phyloP scores from a whole-genome alignment of 495 filamentous ascomycete species.

The Elaphomyces granulatus region DNA sequence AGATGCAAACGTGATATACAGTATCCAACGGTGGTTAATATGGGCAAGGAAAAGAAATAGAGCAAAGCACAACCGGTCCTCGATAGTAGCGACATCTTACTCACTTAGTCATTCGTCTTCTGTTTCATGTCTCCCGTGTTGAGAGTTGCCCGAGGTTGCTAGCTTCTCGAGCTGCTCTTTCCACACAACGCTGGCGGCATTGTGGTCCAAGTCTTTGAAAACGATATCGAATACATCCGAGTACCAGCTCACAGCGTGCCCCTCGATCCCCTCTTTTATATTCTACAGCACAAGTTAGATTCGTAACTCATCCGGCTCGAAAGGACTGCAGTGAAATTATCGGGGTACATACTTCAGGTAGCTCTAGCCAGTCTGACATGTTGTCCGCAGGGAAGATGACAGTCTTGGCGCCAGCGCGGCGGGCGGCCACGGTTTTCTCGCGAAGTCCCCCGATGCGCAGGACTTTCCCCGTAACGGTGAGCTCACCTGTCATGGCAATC shows the following conservation, averaged over 20 bases:
- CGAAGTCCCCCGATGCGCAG: slow-evolving; percentile 88
- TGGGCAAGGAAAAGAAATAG: no score
- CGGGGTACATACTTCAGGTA: slow-evolving; percentile 64
- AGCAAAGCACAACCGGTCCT: no score
- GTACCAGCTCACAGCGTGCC: slow-evolving; percentile 85
- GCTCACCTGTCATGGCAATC: slow-evolving; percentile 95
- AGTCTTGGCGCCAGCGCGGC: slow-evolving; percentile 84
- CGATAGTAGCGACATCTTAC: no score
- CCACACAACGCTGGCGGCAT: slow-evolving; percentile 58
- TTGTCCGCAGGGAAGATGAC: slow-evolving; percentile 95
- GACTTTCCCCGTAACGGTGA: slow-evolving; percentile 96
- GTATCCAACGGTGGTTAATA: no score
- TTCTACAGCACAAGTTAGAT: no score
- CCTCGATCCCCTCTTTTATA: slow-evolving; percentile 90
- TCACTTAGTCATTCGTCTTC: slow-evolving; percentile 28
- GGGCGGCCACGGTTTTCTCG: slow-evolving; percentile 97
- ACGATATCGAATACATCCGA: slow-evolving; percentile 82
- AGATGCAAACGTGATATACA: no score
- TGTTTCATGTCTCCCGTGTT: slow-evolving; percentile 30
- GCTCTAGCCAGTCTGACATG: slow-evolving; percentile 89
- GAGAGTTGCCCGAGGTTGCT: no score
- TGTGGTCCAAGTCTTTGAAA: slow-evolving; percentile 66
- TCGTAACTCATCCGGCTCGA: no score
- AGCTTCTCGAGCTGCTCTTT: slow-evolving; percentile 51
- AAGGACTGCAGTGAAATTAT: no score